Conservation (phyloP, 2,329 filamentous ascomycete genomes). For the Pseudogymnoascus sp. region DNA sequence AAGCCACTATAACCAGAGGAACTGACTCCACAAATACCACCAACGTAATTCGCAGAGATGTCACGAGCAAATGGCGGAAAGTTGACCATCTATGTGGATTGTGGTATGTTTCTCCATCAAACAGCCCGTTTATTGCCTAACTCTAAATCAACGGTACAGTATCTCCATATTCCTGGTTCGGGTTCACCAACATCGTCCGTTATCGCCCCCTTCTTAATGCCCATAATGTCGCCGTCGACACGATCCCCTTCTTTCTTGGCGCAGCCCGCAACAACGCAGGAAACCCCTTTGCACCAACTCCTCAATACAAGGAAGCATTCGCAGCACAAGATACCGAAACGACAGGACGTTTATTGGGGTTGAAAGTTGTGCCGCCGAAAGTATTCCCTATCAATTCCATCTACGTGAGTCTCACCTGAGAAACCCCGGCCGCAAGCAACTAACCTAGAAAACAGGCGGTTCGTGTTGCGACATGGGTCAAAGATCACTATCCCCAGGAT, state of each 20-base stretch:
- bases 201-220: constrained; percentile 14
- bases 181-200: constrained; percentile 14
- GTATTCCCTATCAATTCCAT: constrained; percentile 15
- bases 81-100: constrained; percentile 16
- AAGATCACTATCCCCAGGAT: constrained; percentile 11
- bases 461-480: constrained; percentile 16
- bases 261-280: constrained; percentile 15
- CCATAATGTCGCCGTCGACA: constrained; percentile 16
- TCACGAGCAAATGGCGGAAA: not conserved
- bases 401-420: constrained; percentile 13
- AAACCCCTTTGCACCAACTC: constrained; percentile 16
- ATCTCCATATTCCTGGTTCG: constrained; percentile 20
- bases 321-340: constrained; percentile 13
- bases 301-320: constrained; percentile 15
- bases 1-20: not conserved
- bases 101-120: constrained; percentile 11
- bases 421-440: not conserved
- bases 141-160: constrained; percentile 9
- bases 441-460: constrained; percentile 12
- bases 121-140: not conserved
- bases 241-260: constrained; percentile 18
- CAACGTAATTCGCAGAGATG: not conserved
- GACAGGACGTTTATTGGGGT: constrained; percentile 14
- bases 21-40: not conserved
- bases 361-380: constrained; percentile 15